phyloP scores from a whole-genome alignment of 1,139 yeast species.

The Yamadazyma oceani region DNA sequence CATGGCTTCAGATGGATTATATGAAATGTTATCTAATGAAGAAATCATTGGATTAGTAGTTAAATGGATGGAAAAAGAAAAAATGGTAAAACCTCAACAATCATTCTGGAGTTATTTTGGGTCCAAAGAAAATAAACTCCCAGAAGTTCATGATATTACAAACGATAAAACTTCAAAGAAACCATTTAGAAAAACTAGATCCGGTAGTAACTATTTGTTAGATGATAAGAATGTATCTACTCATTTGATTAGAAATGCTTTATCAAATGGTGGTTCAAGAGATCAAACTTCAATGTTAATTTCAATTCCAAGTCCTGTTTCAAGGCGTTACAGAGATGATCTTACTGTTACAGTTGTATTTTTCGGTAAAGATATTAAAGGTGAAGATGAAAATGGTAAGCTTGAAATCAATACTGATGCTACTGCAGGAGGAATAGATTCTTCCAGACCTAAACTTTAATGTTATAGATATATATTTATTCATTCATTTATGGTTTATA shows the following conservation, averaged over 20 bases:
- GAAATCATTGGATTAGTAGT: constrained; percentile 92
- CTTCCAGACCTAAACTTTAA: constrained; percentile 51
- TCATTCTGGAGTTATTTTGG: constrained; percentile 50
- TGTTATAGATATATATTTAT: constrained; percentile 1
- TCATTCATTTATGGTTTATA: background rate
- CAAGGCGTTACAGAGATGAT: constrained; percentile 92
- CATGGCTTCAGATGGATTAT: constrained; percentile 92
- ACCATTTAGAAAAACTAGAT: constrained; percentile 44
- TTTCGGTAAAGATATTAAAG: constrained; percentile 61
- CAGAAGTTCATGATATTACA: constrained; percentile 62
- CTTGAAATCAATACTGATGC: constrained; percentile 56
- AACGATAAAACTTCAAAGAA: constrained; percentile 50
- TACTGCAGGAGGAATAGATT: constrained; percentile 54
- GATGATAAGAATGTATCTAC: constrained; percentile 91
- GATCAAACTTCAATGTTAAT: constrained; percentile 87
- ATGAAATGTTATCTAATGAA: constrained; percentile 87
- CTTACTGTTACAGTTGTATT: constrained; percentile 94
- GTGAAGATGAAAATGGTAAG: constrained; percentile 46
- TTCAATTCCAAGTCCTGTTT: constrained; percentile 90
- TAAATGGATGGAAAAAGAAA: constrained; percentile 85
- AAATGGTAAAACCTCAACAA: constrained; percentile 57
- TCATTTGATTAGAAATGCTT: constrained; percentile 88
- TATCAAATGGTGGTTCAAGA: constrained; percentile 82
- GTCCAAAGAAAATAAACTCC: constrained; percentile 52
- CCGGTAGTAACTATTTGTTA: constrained; percentile 45